Evolutionary conservation across 352 stramenopile genomes (phyloP), one percentile per base, ranked within the genome.

Genomic region (Phytophthora aleatoria): DNA sequence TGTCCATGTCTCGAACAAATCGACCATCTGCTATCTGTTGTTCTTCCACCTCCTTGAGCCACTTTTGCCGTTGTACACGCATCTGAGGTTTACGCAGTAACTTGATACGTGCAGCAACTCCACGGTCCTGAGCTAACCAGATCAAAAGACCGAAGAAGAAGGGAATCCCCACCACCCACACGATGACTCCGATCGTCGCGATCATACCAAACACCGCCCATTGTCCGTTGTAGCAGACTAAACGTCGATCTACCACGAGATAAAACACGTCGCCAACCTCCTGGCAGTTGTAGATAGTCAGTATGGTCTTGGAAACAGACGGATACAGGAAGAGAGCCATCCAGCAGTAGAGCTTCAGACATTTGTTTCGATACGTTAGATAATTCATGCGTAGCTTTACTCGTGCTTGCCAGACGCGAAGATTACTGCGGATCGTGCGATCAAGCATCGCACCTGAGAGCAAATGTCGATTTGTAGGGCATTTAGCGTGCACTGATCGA

Each of bases 361-460:
- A 92, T 41, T 89, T 91, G 71, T 90, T 89, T 12, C 82, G 79
- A 67, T 92, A 92, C 38, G 84, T 89, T 24, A 90, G 67, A 55
- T 91, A 91, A 70, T 92, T 92, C 84, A 92, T 92, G 30, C 84
- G 84, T 20, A 92, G 66, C 56, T 92, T 92, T 5, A 91, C 77
- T 3, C 84, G 71, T 4, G 84, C 84, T 54, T 92, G 84, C 84
- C 84, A 92, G 13, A 92, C 84, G 5, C 84, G 80, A 13, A 92
- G 50, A 38, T 92, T 92, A 48, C 76, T 83, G 7, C 84, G 80
- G 36, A 92, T 79, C 5, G 80, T 90, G 6, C 84, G 80, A 50
- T 89, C 79, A 10, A 89, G 74, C 8, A 90, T 80, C 30, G 33
- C 63, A 9, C 80, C 82, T 6, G 55, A 76, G 0, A 92, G 70